Conservation (phyloP, 768 basidiomycete genomes). For the Xerocomellus amylosporus region DNA sequence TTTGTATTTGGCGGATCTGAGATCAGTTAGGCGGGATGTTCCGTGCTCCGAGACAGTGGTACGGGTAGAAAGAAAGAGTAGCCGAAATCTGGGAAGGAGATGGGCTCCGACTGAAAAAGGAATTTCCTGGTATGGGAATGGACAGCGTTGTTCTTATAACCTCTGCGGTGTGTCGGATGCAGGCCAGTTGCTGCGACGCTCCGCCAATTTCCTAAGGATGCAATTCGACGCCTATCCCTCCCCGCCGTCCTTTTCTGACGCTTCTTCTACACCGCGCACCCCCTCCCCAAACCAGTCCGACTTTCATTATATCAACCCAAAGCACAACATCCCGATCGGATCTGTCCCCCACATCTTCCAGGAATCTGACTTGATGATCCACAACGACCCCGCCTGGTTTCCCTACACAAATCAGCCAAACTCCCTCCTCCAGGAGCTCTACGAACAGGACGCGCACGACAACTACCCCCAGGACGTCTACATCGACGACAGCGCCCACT, state of each 20-base stretch:
- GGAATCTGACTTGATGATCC: conserved; percentile 36
- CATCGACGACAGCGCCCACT: conserved; percentile 36
- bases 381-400: conserved; percentile 39
- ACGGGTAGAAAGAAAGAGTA: conserved; percentile 37
- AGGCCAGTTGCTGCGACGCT: conserved; percentile 24
- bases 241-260: conserved; percentile 55
- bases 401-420: conserved; percentile 36
- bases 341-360: conserved; percentile 53
- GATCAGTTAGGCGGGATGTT: conserved; percentile 33
- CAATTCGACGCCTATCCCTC: conserved; percentile 62
- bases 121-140: conserved; percentile 21
- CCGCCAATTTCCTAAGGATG: conserved; percentile 30
- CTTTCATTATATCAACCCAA: conserved; percentile 36
- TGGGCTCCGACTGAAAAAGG: conserved; percentile 24
- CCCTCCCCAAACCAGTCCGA: conserved; percentile 58
- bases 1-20: conserved; percentile 22
- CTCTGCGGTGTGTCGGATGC: conserved; percentile 8
- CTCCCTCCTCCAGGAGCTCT: conserved; percentile 70
- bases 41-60: conserved; percentile 33
- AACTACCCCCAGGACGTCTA: conserved; percentile 35
- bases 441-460: conserved; percentile 55
- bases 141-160: conserved; percentile 37
- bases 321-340: conserved; percentile 38
- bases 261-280: conserved; percentile 66
- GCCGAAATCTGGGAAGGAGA: conserved; percentile 38